These are phyloP conservation scores for Selaginella tamariscina DNA, from an alignment of 75 land plant species.

Conservation along the genomic window DNA sequence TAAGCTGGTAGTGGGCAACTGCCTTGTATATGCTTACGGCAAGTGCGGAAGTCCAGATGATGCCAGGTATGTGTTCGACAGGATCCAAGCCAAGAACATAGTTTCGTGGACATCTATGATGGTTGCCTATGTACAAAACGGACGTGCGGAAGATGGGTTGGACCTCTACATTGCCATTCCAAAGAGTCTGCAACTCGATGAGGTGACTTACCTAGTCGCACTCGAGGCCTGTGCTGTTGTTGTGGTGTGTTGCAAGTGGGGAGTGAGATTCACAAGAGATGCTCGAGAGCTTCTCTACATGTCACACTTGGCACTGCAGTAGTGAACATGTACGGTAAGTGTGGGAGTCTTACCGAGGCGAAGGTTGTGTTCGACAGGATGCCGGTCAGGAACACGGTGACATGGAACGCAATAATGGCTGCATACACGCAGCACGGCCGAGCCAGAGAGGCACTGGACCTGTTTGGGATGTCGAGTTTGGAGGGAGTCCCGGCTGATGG, in stretches of 20 bases:
- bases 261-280: too few species aligned
- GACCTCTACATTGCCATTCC: slow-evolving; percentile 23
- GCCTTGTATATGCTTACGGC: slow-evolving; percentile 32
- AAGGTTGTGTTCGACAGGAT: slow-evolving; percentile 15
- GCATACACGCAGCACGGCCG: slow-evolving; percentile 19
- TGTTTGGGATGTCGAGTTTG: slow-evolving; percentile 15
- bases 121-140: slow-evolving; percentile 24
- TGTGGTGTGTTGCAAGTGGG: too few species aligned
- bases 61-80: slow-evolving; percentile 30
- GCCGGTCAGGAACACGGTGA: slow-evolving; percentile 16
- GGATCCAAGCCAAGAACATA: slow-evolving; percentile 12
- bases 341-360: slow-evolving; percentile 14
- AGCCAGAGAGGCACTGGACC: slow-evolving; percentile 12
- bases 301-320: slow-evolving; percentile 23
- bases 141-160: slow-evolving; percentile 18
- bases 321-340: slow-evolving; percentile 22
- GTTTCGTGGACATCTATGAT: slow-evolving; percentile 37
- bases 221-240: too few species aligned
- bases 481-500: slow-evolving; percentile 8
- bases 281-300: too few species aligned
- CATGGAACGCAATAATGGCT: slow-evolving; percentile 29
- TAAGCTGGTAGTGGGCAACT: slow-evolving; percentile 33
- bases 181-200: too few species aligned
- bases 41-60: slow-evolving; percentile 33
- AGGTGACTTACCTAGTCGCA: too few species aligned